Conservation (phyloP, 2,329 filamentous ascomycete species). For the Fusarium sp. region DNA sequence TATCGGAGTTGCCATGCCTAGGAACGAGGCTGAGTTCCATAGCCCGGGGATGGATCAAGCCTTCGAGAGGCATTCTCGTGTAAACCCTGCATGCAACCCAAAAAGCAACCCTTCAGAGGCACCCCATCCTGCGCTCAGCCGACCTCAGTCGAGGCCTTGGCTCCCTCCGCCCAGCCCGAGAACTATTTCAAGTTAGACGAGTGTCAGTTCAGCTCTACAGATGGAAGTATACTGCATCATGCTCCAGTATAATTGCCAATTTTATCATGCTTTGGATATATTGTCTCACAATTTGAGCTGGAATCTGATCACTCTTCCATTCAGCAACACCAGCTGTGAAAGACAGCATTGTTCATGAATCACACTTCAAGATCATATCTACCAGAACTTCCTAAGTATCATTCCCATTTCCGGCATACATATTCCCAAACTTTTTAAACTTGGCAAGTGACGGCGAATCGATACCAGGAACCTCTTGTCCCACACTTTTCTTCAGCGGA, state of each 20-base stretch:
- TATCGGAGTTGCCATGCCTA: no score
- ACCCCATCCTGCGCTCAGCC: no score
- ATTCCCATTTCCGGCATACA: background rate
- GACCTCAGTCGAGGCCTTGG: no score
- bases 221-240: background rate
- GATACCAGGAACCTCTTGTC: background rate
- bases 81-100: no score
- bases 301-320: background rate
- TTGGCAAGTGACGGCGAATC: background rate
- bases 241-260: no score
- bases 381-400: background rate
- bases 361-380: background rate
- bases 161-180: background rate
- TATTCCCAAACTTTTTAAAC: background rate
- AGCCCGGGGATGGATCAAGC: no score
- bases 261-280: no score
- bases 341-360: background rate
- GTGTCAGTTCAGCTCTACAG: background rate
- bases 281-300: background rate
- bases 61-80: no score
- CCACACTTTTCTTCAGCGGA: background rate
- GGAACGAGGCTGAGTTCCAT: no score
- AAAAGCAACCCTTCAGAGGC: no score
- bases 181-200: no score
- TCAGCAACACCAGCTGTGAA: background rate